These are phyloP conservation scores for Arthroderma uncinatum DNA, from an alignment of 2,329 filamentous ascomycete species.

Conservation along the genomic window DNA sequence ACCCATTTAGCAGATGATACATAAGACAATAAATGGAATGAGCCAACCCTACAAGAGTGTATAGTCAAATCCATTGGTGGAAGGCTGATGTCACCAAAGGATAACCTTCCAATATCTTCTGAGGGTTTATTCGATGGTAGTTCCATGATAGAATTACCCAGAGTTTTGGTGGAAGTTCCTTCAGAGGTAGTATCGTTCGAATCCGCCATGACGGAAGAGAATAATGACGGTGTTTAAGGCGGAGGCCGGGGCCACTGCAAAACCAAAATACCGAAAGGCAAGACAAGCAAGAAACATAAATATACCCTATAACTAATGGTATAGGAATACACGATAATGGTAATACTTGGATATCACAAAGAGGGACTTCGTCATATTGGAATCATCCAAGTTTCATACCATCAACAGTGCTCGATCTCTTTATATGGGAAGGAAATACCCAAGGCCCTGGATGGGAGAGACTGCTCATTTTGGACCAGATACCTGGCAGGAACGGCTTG, in stretches of 20 bases:
- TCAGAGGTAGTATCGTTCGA: neutral
- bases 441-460: neutral
- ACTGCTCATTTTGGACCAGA: too few species aligned
- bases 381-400: neutral
- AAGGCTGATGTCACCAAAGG: neutral
- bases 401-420: neutral
- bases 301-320: neutral
- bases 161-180: neutral
- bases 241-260: neutral
- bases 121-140: neutral
- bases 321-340: neutral
- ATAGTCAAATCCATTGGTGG: neutral
- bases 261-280: neutral
- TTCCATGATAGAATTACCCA: neutral
- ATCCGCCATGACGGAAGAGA: neutral
- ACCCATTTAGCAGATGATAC: neutral
- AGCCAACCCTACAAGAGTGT: neutral
- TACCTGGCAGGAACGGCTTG: too few species aligned
- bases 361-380: neutral
- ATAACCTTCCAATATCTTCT: neutral
- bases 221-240: neutral
- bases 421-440: neutral
- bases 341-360: neutral
- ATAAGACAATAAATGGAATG: neutral
- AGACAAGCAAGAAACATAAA: neutral